These are phyloP conservation scores for Chaetomium sp. DNA, from an alignment of 2,329 filamentous ascomycete genomes.

Conservation along the genomic window DNA sequence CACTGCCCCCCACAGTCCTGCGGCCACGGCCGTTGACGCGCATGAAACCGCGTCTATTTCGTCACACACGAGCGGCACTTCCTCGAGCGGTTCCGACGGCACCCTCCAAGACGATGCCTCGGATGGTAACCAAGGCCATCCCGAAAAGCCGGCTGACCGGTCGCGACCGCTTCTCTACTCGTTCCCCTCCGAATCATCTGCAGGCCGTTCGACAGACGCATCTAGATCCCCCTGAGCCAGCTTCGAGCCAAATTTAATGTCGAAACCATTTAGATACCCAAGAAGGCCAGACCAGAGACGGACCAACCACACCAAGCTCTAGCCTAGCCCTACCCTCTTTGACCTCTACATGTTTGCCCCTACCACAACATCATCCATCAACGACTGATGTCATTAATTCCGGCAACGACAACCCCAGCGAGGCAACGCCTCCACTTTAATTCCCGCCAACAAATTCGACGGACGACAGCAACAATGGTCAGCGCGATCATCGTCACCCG, in stretches of 20 bases:
- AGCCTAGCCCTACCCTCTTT: neutral
- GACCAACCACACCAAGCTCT: neutral
- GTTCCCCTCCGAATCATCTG: conserved; percentile 27
- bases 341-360: neutral
- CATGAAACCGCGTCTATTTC: conserved; percentile 29
- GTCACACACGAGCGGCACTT: conserved; percentile 24
- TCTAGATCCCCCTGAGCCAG: conserved; percentile 13
- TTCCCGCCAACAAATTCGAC: conserved; percentile 12
- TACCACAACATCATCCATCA: neutral
- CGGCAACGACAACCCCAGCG: conserved; percentile 13
- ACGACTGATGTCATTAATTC: conserved; percentile 17
- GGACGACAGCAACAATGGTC: conserved; percentile 1
- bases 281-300: neutral
- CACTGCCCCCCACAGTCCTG: conserved; percentile 40
- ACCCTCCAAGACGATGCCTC: conserved; percentile 31
- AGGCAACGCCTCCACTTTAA: conserved; percentile 25
- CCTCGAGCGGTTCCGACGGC: conserved; percentile 28
- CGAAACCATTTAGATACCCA: conserved; percentile 8
- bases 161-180: conserved; percentile 27
- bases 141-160: conserved; percentile 17
- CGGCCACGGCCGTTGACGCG: conserved; percentile 36
- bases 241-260: neutral
- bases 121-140: conserved; percentile 20
- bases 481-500: neutral
- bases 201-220: conserved; percentile 26